phyloP scores from a whole-genome alignment of 2,329 filamentous ascomycete species.

The Colletotrichum sp. region DNA sequence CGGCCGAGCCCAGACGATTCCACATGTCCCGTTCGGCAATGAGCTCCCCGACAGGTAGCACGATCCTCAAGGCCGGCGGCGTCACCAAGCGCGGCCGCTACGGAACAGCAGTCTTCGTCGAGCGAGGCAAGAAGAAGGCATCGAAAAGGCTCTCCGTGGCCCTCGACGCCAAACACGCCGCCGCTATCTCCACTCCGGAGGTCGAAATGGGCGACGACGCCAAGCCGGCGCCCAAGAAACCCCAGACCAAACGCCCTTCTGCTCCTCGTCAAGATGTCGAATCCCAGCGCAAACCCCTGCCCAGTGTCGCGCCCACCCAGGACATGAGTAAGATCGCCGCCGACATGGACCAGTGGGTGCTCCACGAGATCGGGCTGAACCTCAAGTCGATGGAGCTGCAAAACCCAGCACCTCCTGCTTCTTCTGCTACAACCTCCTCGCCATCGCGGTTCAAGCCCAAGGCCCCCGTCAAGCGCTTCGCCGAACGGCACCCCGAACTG shows the following conservation, averaged over 20 bases:
- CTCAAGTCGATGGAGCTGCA: constrained; percentile 52
- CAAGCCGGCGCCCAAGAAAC: constrained; percentile 8
- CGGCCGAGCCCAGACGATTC: constrained; percentile 54
- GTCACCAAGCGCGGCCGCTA: constrained; percentile 46
- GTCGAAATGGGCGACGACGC: neutral
- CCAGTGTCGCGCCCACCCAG: constrained; percentile 38
- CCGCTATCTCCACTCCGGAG: neutral
- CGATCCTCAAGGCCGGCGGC: constrained; percentile 28
- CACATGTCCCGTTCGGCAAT: constrained; percentile 58
- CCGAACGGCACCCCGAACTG: constrained; percentile 58
- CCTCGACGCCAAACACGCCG: constrained; percentile 23
- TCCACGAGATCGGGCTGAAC: constrained; percentile 62
- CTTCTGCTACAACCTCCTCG: constrained; percentile 1
- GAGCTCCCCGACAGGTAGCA: constrained; percentile 31
- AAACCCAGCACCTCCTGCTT: neutral
- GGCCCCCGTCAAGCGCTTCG: constrained; percentile 57
- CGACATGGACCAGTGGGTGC: constrained; percentile 64
- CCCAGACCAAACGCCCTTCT: constrained; percentile 12
- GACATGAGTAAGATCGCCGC: constrained; percentile 56
- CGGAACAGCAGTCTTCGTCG: constrained; percentile 59
- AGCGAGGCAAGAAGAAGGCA: constrained; percentile 50
- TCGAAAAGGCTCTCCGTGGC: constrained; percentile 24
- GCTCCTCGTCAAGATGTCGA: neutral
- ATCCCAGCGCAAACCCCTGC: constrained; percentile 17
- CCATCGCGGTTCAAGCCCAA: constrained; percentile 60